Evolutionary conservation across 1,139 yeast species (phyloP).

Genomic region (Debaryomyces nepalensis): DNA sequence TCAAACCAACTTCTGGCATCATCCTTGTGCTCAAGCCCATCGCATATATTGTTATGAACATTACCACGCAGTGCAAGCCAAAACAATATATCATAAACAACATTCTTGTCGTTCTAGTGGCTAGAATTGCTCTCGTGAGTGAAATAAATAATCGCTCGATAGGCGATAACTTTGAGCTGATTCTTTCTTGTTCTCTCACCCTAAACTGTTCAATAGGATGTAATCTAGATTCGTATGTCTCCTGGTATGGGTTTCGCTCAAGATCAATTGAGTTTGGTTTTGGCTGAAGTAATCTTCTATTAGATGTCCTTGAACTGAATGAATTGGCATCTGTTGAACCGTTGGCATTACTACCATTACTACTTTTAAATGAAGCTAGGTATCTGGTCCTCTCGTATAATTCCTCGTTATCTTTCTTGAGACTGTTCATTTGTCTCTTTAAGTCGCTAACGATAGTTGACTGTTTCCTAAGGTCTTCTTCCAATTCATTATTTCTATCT

Average conservation of each 20-base stretch:
- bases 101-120: conserved; percentile 74
- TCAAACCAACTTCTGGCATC: conserved; percentile 55
- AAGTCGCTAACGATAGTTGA: conserved; percentile 59
- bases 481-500: conserved; percentile 77
- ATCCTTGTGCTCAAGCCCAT: conserved; percentile 53
- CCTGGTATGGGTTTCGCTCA: conserved; percentile 60
- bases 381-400: conserved; percentile 83
- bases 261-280: conserved; percentile 50
- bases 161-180: conserved; percentile 73
- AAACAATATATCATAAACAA: conserved; percentile 74
- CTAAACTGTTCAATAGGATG: conserved; percentile 88
- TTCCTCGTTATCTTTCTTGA: conserved; percentile 76
- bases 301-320: conserved; percentile 20
- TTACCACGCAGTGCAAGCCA: conserved; percentile 74
- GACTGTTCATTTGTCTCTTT: conserved; percentile 62
- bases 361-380: conserved; percentile 56
- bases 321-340: conserved; percentile 19
- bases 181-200: conserved; percentile 75
- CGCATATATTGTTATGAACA: conserved; percentile 65
- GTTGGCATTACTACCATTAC: conserved; percentile 14
- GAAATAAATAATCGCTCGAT: conserved; percentile 78
- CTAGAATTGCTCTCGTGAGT: conserved; percentile 72
- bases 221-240: conserved; percentile 73
- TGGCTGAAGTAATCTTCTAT: conserved; percentile 35
- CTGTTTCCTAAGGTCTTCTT: conserved; percentile 73